Percentiles rank a stretch among this genome's conserved stretches.
phyloP scores from a whole-genome alignment of 192 early-diverging fungal genomes.

The Chytriomyces sp. region DNA sequence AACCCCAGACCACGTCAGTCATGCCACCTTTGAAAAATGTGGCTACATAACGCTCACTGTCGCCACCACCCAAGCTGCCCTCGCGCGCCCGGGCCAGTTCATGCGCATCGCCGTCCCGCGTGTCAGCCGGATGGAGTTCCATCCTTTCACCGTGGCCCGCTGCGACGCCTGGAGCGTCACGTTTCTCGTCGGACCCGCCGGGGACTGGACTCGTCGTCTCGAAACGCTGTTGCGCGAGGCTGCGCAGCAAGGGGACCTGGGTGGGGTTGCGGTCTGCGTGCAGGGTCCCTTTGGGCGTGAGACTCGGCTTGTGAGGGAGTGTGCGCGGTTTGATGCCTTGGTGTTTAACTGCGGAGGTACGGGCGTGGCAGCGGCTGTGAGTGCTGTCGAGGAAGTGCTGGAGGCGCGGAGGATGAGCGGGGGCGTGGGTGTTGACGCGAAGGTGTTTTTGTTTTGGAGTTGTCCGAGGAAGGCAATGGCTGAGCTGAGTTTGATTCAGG shows the following conservation, averaged over 20 bases:
- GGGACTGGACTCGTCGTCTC: too few species aligned
- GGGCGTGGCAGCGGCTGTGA: constrained; percentile 33
- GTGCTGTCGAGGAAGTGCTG: too few species aligned
- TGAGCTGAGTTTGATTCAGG: too few species aligned
- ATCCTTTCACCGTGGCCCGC: constrained; percentile 64
- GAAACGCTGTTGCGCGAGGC: too few species aligned
- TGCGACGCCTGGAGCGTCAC: constrained; percentile 30
- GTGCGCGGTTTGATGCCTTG: not conserved
- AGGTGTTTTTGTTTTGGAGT: too few species aligned
- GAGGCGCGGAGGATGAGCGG: too few species aligned
- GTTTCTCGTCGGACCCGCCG: constrained; percentile 21
- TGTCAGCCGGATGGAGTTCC: constrained; percentile 21
- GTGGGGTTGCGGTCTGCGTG: constrained; percentile 17
- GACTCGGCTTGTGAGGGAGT: not conserved
- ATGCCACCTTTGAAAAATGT: not conserved
- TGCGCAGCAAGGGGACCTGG: too few species aligned
- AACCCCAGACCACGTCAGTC: not conserved
- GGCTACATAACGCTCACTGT: constrained; percentile 9
- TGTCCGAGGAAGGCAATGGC: too few species aligned
- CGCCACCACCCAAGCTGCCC: not conserved
- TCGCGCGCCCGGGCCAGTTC: constrained; percentile 10
- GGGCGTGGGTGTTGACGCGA: too few species aligned
- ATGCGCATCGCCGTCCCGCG: constrained; percentile 17
- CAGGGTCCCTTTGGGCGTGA: constrained; percentile 32
- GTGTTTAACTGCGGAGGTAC: constrained; percentile 39